Conservation (phyloP, 768 basidiomycete genomes). For the Suillus ampliporus region DNA sequence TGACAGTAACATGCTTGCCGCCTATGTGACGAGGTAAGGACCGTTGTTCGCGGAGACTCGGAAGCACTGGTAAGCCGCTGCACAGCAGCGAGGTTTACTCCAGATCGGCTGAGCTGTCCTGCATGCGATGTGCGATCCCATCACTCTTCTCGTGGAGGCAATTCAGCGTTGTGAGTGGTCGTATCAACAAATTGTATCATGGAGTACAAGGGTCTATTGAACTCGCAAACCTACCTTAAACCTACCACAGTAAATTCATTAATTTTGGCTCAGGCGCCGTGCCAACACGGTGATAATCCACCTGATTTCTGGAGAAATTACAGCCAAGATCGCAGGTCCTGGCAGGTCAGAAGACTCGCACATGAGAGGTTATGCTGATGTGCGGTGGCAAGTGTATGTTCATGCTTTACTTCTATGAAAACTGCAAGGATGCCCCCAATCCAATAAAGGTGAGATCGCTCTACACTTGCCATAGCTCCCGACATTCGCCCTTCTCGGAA, state of each 20-base stretch:
- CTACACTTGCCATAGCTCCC: background rate
- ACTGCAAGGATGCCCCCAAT: background rate
- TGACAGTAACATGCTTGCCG: background rate
- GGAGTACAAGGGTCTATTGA: background rate
- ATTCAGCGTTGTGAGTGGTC: background rate
- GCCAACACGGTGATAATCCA: no score
- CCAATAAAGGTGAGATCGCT: background rate
- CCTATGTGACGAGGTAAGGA: background rate
- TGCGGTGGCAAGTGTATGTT: background rate
- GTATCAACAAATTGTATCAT: background rate
- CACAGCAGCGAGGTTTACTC: background rate
- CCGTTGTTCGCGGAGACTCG: background rate
- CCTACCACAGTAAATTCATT: background rate
- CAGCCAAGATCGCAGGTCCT: background rate
- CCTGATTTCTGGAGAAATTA: background rate
- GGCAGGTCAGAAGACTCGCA: background rate
- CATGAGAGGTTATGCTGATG: background rate
- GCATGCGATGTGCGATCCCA: background rate
- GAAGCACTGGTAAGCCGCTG: background rate
- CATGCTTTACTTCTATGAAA: conserved; percentile 1
- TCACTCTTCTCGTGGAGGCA: background rate
- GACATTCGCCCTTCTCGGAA: background rate
- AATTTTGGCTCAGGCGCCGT: background rate
- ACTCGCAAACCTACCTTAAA: background rate
- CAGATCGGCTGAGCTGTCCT: background rate